phyloP scores from a whole-genome alignment of 2,329 filamentous ascomycete genomes.

The Epicoccum sorghinum region DNA sequence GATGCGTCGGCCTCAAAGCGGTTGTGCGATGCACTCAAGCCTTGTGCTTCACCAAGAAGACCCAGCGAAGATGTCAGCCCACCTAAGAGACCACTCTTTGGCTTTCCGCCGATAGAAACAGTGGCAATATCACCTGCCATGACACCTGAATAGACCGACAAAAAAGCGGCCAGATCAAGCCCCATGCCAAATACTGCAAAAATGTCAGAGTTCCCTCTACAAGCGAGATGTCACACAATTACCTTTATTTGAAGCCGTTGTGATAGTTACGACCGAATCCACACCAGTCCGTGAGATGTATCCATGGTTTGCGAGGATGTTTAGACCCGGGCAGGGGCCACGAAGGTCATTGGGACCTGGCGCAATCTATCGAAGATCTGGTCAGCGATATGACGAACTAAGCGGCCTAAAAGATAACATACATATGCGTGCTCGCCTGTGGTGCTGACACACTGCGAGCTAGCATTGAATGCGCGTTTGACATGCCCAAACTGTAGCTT shows the following conservation, averaged over 20 bases:
- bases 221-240: not conserved
- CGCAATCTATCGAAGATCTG: not conserved
- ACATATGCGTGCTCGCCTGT: slow-evolving; percentile 22
- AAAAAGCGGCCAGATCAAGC: slow-evolving; percentile 37
- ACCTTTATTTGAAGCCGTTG: not conserved
- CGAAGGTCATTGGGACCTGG: not conserved
- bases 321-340: slow-evolving; percentile 2
- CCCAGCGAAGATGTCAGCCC: slow-evolving; percentile 20
- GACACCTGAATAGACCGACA: slow-evolving; percentile 41
- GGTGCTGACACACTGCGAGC: slow-evolving; percentile 20
- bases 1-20: slow-evolving; percentile 46
- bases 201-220: not conserved
- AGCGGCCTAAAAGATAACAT: not conserved
- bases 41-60: slow-evolving; percentile 32
- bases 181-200: slow-evolving; percentile 43
- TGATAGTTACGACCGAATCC: not conserved
- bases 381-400: not conserved
- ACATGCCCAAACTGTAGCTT: slow-evolving; percentile 4
- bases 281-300: slow-evolving; percentile 1
- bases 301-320: slow-evolving; percentile 2
- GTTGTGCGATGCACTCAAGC: slow-evolving; percentile 36
- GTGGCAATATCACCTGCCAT: slow-evolving; percentile 48
- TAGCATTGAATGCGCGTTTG: slow-evolving; percentile 17
- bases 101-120: slow-evolving; percentile 58
- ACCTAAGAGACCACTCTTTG: slow-evolving; percentile 25